phyloP scores from a whole-genome alignment of 2,329 filamentous ascomycete genomes.

The Coccinonectria pachysandricola region DNA sequence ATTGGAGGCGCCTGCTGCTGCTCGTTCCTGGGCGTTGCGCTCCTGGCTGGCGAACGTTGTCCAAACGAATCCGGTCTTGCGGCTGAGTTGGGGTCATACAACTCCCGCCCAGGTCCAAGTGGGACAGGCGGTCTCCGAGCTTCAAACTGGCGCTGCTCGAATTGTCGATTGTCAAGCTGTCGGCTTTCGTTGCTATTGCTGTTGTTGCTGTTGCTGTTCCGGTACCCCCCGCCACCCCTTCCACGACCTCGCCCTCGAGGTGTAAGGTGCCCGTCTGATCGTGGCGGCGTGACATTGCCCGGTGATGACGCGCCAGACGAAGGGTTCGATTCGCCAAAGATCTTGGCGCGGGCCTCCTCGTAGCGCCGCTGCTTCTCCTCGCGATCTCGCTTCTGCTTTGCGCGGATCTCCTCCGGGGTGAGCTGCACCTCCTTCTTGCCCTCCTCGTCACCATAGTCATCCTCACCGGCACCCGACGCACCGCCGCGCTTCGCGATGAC shows the following conservation, averaged over 20 bases:
- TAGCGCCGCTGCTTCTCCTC: slow-evolving; percentile 89
- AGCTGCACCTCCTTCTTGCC: slow-evolving; percentile 52
- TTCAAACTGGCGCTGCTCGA: slow-evolving; percentile 22
- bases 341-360: slow-evolving; percentile 76
- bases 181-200: slow-evolving; percentile 16
- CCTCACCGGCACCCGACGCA: slow-evolving; percentile 33
- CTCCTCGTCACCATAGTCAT: slow-evolving; percentile 49
- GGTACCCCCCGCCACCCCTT: slow-evolving; percentile 27
- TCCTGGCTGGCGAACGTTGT: slow-evolving; percentile 29
- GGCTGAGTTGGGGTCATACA: slow-evolving; percentile 69
- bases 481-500: slow-evolving; percentile 46
- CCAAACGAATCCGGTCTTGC: slow-evolving; percentile 48
- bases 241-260: slow-evolving; percentile 38
- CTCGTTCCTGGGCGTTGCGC: slow-evolving; percentile 40
- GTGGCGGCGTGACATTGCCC: slow-evolving; percentile 49
- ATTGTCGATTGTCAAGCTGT: slow-evolving; percentile 22
- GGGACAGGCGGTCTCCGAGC: slow-evolving; percentile 15
- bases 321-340: slow-evolving; percentile 58
- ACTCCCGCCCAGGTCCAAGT: slow-evolving; percentile 39
- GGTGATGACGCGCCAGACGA: slow-evolving; percentile 52
- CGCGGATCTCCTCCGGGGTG: slow-evolving; percentile 66
- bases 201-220: slow-evolving; percentile 21
- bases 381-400: slow-evolving; percentile 65
- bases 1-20: slow-evolving; percentile 61
- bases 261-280: slow-evolving; percentile 21